Conservation (phyloP, 1,284 basidiomycete genomes). For the Pyrrhoderma noxium region DNA sequence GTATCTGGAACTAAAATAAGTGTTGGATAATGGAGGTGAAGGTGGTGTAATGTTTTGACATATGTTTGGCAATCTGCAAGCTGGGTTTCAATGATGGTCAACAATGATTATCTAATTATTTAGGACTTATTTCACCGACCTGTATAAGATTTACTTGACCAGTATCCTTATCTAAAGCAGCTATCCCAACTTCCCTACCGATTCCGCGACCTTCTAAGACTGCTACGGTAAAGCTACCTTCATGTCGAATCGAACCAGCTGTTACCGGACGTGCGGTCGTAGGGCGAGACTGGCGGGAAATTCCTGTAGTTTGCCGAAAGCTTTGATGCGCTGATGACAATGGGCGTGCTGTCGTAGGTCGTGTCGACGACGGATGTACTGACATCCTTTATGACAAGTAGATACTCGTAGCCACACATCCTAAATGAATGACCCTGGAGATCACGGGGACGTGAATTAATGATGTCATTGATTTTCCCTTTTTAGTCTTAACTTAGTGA, state of each 20-base stretch:
- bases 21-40: conserved; percentile 67
- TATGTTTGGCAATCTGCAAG: conserved; percentile 79
- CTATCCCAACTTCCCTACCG: conserved; percentile 78
- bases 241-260: conserved; percentile 47
- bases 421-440: too few species aligned
- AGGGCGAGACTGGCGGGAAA: conserved; percentile 26
- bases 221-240: conserved; percentile 57
- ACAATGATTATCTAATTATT: background rate
- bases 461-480: too few species aligned
- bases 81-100: conserved; percentile 31
- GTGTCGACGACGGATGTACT: conserved; percentile 9
- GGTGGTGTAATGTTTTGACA: conserved; percentile 81
- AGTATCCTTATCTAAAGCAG: conserved; percentile 75
- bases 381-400: background rate
- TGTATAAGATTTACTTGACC: conserved; percentile 69
- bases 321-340: too few species aligned
- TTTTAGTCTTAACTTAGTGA: too few species aligned
- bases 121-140: conserved; percentile 32
- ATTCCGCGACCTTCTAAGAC: conserved; percentile 69
- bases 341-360: conserved; percentile 1
- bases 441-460: too few species aligned
- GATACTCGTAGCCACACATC: background rate
- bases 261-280: conserved; percentile 49
- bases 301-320: conserved; percentile 25
- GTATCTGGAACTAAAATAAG: conserved; percentile 76